Conservation (phyloP, 768 basidiomycete species). For the Suillus tomentosus region DNA sequence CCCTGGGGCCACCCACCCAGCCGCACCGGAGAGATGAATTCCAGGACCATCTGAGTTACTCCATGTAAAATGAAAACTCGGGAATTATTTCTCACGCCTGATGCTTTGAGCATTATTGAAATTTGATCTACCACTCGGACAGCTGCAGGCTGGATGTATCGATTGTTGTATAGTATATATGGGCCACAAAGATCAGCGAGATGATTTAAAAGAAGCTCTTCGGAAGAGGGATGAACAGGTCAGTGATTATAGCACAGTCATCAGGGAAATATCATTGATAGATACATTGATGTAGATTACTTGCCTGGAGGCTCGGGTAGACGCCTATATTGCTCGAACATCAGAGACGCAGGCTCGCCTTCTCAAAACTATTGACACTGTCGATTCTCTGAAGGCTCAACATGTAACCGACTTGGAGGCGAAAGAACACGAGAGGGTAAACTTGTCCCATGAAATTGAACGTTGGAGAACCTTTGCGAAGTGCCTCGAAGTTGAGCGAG, state of each 20-base stretch:
- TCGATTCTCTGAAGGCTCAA: conserved; percentile 44
- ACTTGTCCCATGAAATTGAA: conserved; percentile 41
- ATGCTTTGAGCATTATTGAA: not conserved
- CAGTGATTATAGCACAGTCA: conserved; percentile 3
- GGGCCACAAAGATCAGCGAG: conserved; percentile 26
- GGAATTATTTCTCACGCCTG: not conserved
- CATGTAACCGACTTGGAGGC: conserved; percentile 44
- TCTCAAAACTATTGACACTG: conserved; percentile 47
- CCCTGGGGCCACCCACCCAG: too few relatives aligned
- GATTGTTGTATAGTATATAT: conserved; percentile 19
- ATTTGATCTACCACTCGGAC: not conserved
- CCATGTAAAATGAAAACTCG: not conserved
- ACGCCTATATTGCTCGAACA: conserved; percentile 40
- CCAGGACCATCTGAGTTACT: too few relatives aligned
- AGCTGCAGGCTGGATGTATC: conserved; percentile 12
- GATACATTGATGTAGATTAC: conserved; percentile 25
- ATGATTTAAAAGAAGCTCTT: conserved; percentile 21
- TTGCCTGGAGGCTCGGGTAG: conserved; percentile 32
- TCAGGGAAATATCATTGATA: conserved; percentile 2
- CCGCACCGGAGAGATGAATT: too few relatives aligned
- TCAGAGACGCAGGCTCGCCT: conserved; percentile 50
- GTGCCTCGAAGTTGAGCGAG: conserved; percentile 46
- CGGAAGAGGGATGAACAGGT: conserved; percentile 33
- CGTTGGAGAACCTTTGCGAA: conserved; percentile 35
- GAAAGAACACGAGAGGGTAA: conserved; percentile 34